These are phyloP conservation scores for Cryphonectria nitschkei DNA, from an alignment of 2,329 filamentous ascomycete genomes.

Conservation along the genomic window DNA sequence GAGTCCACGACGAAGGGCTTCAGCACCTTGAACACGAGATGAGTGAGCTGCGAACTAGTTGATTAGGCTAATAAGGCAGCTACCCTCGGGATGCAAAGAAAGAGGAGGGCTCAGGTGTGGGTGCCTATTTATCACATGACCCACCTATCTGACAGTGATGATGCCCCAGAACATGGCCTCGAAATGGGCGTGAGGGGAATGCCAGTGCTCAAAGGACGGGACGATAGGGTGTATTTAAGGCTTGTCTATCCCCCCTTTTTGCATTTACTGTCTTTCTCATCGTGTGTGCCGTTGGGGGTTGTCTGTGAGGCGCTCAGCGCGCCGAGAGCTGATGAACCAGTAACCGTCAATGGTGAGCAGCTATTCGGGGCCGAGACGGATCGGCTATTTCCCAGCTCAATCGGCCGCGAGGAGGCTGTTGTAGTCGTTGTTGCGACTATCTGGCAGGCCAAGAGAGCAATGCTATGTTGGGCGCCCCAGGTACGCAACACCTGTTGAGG, in stretches of 20 bases:
- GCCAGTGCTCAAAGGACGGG: neutral
- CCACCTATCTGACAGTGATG: no score
- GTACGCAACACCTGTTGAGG: neutral
- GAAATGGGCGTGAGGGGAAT: neutral
- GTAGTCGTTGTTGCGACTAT: neutral
- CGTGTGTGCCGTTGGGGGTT: no score
- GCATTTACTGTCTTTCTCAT: no score
- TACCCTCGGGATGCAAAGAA: no score
- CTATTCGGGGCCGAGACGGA: neutral
- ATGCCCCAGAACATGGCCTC: neutral
- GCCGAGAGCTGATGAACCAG: neutral
- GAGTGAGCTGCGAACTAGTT: neutral
- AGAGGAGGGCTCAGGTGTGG: no score
- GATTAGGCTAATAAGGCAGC: no score
- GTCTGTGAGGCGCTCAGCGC: no score
- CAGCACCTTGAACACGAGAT: neutral
- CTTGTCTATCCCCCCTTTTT: no score
- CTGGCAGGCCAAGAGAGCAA: neutral
- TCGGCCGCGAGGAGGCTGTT: neutral
- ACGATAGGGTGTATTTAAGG: neutral
- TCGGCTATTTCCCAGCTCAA: neutral
- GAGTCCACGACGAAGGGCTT: neutral
- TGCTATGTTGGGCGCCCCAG: conserved; percentile 13
- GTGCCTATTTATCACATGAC: no score
- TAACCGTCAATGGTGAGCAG: neutral